Percentiles rank a stretch among this genome's conserved stretches.
Evolutionary conservation across 352 stramenopile genomes (phyloP).

Genomic region (Globisporangium iwayamae): DNA sequence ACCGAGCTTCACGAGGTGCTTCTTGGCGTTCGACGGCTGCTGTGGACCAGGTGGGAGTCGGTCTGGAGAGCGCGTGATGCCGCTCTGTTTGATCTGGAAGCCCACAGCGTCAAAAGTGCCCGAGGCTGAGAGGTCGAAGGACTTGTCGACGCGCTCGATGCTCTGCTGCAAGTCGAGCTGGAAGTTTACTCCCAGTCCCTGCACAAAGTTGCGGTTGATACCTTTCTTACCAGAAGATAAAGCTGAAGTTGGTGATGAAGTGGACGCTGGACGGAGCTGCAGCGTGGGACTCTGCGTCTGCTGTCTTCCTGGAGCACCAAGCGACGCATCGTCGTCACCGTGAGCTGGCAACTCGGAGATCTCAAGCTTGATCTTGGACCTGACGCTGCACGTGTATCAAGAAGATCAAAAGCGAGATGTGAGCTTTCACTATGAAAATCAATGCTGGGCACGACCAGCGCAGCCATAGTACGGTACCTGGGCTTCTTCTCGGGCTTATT

Average conservation of each 20-base stretch:
- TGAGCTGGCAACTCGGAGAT: constrained; percentile 45
- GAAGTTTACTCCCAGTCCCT: constrained; percentile 63
- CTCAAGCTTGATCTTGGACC: constrained; percentile 74
- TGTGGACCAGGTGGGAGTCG: constrained; percentile 29
- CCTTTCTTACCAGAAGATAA: constrained; percentile 57
- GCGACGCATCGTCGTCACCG: constrained; percentile 19
- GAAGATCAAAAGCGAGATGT: too few relatives aligned
- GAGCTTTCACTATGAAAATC: too few relatives aligned
- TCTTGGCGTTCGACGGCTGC: constrained; percentile 62
- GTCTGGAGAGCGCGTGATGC: constrained; percentile 62
- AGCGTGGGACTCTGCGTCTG: constrained; percentile 45
- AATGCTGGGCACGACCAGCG: neutral
- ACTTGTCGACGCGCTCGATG: constrained; percentile 61
- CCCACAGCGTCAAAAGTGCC: constrained; percentile 77
- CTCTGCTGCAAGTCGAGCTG: constrained; percentile 68
- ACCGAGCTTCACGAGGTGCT: constrained; percentile 79
- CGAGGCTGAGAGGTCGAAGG: constrained; percentile 77
- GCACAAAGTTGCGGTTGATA: constrained; percentile 68
- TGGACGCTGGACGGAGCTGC: constrained; percentile 26
- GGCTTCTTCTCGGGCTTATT: constrained; percentile 53
- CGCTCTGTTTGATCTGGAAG: constrained; percentile 84
- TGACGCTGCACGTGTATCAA: constrained; percentile 18
- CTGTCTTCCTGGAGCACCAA: constrained; percentile 26
- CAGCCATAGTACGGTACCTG: constrained; percentile 14
- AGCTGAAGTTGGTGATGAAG: constrained; percentile 28